These are phyloP conservation scores for Sequoia sempervirens DNA, from an alignment of 75 land plant genomes.

Conservation along the genomic window DNA sequence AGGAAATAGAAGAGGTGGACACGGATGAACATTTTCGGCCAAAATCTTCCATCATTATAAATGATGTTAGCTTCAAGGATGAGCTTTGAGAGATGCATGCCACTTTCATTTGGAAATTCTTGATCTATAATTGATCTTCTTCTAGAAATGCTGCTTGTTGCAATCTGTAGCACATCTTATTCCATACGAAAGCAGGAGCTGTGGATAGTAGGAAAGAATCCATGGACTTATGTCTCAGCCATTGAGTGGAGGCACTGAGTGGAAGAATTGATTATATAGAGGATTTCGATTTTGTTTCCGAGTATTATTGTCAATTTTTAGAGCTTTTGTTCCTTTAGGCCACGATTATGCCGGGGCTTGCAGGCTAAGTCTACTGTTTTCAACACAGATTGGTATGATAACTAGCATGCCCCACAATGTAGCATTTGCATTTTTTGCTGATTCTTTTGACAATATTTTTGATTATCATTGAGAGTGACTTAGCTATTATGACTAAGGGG, in stretches of 20 bases:
- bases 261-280: neutral
- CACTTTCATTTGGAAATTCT: neutral
- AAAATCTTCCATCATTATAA: constrained; percentile 58
- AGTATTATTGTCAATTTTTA: neutral
- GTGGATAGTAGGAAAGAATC: neutral
- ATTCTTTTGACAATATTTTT: neutral
- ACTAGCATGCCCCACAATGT: neutral
- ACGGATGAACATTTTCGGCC: constrained; percentile 78
- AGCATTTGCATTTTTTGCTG: neutral
- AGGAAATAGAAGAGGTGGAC: constrained; percentile 96
- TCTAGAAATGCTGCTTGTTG: neutral
- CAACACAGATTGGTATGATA: neutral
- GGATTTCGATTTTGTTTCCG: neutral
- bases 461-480: neutral
- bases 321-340: neutral
- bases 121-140: neutral
- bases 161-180: neutral
- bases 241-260: neutral
- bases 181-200: neutral
- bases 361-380: neutral
- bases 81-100: constrained; percentile 24
- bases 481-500: neutral
- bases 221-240: neutral
- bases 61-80: constrained; percentile 41
- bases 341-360: neutral